phyloP scores from a whole-genome alignment of 441 rosid genomes.

The Mallotus repandus region DNA sequence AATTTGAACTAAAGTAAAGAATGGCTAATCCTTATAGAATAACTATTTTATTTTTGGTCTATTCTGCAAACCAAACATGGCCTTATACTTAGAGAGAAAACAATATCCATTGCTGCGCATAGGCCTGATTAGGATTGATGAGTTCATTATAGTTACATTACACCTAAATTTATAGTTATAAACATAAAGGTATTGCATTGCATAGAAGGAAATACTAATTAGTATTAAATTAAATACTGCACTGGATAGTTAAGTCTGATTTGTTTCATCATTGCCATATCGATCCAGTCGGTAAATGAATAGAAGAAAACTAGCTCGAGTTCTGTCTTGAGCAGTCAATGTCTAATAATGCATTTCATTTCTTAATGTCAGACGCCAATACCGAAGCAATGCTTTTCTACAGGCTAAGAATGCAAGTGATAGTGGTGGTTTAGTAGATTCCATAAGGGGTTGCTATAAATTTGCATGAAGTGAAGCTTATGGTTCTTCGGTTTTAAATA shows the following conservation, averaged over 20 bases:
- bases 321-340: neutral
- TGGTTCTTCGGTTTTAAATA: slow-evolving; percentile 86
- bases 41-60: no score
- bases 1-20: no score
- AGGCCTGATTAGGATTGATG: neutral
- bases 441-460: slow-evolving; percentile 55
- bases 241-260: neutral
- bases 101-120: neutral
- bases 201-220: neutral
- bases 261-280: neutral
- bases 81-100: neutral
- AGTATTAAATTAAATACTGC: neutral
- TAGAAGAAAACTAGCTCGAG: neutral
- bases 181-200: neutral
- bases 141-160: neutral
- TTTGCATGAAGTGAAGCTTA: slow-evolving; percentile 84
- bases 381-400: slow-evolving; percentile 87
- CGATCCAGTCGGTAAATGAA: neutral
- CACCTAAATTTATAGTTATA: neutral
- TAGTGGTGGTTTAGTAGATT: slow-evolving; percentile 46
- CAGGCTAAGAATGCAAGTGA: slow-evolving; percentile 94
- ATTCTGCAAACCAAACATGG: no score
- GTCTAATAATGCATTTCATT: slow-evolving; percentile 30
- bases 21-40: no score
- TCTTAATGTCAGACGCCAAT: slow-evolving; percentile 65